Conservation (phyloP, 163 green algal species). For the Chlorella variabilis region DNA sequence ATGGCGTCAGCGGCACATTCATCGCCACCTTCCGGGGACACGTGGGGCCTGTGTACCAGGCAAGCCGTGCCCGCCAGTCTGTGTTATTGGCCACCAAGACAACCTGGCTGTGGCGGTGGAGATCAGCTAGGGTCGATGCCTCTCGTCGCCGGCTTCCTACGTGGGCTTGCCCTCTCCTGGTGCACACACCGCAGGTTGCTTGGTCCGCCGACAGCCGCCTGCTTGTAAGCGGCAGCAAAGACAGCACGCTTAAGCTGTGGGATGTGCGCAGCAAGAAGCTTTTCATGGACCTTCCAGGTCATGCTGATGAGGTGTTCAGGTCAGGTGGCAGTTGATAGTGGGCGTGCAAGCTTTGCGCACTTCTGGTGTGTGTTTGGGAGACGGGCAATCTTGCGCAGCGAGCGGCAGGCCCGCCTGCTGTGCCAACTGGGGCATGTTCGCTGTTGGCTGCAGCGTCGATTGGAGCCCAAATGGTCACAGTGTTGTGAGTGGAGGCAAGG, state of each 20-base stretch:
- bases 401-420: not conserved
- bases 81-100: too few species aligned
- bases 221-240: slow-evolving; percentile 91
- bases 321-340: not conserved
- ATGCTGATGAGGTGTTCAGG: slow-evolving; percentile 97
- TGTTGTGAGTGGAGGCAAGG: slow-evolving; percentile 95
- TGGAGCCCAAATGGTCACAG: slow-evolving; percentile 91
- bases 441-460: slow-evolving; percentile 76
- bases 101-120: too few species aligned
- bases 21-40: slow-evolving; percentile 89
- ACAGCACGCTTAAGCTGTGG: slow-evolving; percentile 99
- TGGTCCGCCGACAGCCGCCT: slow-evolving; percentile 90
- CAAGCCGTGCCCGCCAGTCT: too few species aligned
- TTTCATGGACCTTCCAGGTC: slow-evolving; percentile 94
- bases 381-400: too few species aligned
- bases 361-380: too few species aligned
- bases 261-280: slow-evolving; percentile 92
- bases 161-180: too few species aligned
- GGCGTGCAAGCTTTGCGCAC: too few species aligned
- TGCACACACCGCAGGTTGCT: slow-evolving; percentile 62
- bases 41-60: slow-evolving; percentile 96
- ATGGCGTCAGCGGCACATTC: slow-evolving; percentile 90
- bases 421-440: not conserved
- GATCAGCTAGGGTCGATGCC: too few species aligned
- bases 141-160: too few species aligned